Conservation (phyloP, 2,329 filamentous ascomycete genomes). For the Epichloe coenophiala region DNA sequence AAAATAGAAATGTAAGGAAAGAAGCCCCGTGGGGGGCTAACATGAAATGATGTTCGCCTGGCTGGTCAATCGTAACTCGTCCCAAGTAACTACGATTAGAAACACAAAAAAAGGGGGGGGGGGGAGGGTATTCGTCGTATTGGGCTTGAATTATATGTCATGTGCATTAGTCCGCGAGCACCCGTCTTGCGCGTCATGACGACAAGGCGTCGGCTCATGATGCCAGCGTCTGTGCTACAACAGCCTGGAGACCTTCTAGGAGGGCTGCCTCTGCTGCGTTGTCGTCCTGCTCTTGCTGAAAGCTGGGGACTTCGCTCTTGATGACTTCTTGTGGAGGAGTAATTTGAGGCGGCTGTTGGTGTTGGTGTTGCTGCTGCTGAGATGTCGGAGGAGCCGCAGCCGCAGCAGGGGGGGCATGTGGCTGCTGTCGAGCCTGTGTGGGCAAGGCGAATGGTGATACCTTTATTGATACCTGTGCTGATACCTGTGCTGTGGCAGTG, state of each 20-base stretch:
- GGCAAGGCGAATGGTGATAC: neutral
- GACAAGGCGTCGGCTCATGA: slow-evolving; percentile 3
- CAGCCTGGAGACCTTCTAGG: slow-evolving; percentile 22
- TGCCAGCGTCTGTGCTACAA: slow-evolving; percentile 15
- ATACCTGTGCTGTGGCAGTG: neutral
- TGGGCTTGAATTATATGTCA: neutral
- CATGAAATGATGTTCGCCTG: no score
- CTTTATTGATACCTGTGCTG: neutral
- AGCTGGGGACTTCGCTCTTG: slow-evolving; percentile 10
- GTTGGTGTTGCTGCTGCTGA: neutral
- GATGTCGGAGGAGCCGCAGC: neutral
- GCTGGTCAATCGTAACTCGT: no score
- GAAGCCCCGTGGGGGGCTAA: no score
- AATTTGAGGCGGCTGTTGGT: slow-evolving; percentile 1
- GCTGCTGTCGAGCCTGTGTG: neutral
- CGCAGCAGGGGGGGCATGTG: neutral
- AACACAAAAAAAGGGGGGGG: no score
- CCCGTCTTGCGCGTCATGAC: neutral
- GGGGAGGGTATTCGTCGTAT: no score
- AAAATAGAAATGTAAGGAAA: neutral
- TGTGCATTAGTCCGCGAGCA: neutral
- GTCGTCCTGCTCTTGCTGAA: slow-evolving; percentile 13
- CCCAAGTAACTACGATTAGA: no score
- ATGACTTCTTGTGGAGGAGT: slow-evolving; percentile 11
- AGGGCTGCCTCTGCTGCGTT: slow-evolving; percentile 22